Evolutionary conservation across 2,329 filamentous ascomycete genomes (phyloP), one percentile per base, ranked within the genome.

Genomic region (Fusarium annulatum): DNA sequence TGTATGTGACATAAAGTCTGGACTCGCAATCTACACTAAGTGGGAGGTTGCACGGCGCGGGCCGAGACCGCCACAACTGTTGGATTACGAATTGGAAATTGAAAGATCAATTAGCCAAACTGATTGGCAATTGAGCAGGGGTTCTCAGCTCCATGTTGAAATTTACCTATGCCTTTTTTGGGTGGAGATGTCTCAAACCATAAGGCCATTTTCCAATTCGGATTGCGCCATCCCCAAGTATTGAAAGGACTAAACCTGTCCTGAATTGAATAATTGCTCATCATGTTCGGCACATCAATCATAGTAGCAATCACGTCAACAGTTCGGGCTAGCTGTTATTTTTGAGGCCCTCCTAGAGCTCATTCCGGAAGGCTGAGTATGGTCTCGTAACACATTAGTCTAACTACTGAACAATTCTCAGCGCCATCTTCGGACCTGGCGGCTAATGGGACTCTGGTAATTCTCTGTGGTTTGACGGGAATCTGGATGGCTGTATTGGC

Each of bases 321-420:
- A 7, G n/a, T 2, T 0, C n/a, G 0, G 4, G n/a, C 8, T 34
- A 19, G n/a, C 2, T 2, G 4, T 5, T 0, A 4, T 0, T 23
- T 10, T 51, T 52, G 48, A 52, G 48, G 48, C 48, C 30, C 48
- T 2, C 30, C 30, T 33, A 23, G 21, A 21, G 28, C 21, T 3
- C 3, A 1, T 10, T 51, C 21, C 2, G 3, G 3, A 34, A 14
- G 16, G 21, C 21, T 19, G 10, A 51, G 16, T 16, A 9, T 3
- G 5, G 15, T 5, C 3, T 16, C 16, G 2, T 0, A 10, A 2
- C 11, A 2, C 4, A 7, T 15, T 7, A 10, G n/a, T 15, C 16
- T 14, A 8, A 10, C n/a, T 8, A 34, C 19, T 34, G 30, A 23
- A 34, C 0, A 19, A 4, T 19, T 14, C 9, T 19, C 16, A 1